Conservation (phyloP, 2,329 filamentous ascomycete genomes). For the Aschersonia sp. region DNA sequence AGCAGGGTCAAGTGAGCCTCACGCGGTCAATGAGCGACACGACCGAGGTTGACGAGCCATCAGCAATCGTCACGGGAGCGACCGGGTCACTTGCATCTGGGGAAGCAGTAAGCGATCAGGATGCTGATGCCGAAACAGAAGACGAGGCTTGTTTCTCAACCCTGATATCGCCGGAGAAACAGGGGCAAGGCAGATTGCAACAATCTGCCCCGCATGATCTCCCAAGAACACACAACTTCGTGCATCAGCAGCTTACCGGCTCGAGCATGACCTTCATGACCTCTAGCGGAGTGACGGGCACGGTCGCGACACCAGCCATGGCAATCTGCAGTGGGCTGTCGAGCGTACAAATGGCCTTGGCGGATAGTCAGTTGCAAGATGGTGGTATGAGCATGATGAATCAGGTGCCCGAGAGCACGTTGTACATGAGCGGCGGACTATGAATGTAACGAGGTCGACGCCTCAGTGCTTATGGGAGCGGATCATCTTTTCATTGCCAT, state of each 20-base stretch:
- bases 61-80: conserved; percentile 15
- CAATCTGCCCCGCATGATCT: conserved; percentile 21
- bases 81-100: conserved; percentile 7
- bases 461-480: neutral
- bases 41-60: conserved; percentile 4
- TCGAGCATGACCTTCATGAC: conserved; percentile 26
- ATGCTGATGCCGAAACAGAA: conserved; percentile 38
- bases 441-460: neutral
- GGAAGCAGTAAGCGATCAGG: conserved; percentile 23
- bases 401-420: conserved; percentile 29
- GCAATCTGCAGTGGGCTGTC: conserved; percentile 30
- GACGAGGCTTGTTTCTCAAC: conserved; percentile 39
- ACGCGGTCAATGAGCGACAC: neutral
- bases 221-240: conserved; percentile 22
- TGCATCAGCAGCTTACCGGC: conserved; percentile 15
- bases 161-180: conserved; percentile 22
- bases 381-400: conserved; percentile 31
- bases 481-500: neutral
- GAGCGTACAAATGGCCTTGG: conserved; percentile 28
- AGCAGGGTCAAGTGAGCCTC: no score
- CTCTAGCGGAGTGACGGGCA: conserved; percentile 22
- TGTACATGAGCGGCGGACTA: conserved; percentile 31
- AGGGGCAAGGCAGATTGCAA: conserved; percentile 18
- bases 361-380: conserved; percentile 22
- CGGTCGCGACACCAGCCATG: conserved; percentile 20